A percentile compares a stretch with the other conserved stretches of the same genome.
phyloP scores from a whole-genome alignment of 2,329 filamentous ascomycete species.

The Aotearoamyces nothofagi region DNA sequence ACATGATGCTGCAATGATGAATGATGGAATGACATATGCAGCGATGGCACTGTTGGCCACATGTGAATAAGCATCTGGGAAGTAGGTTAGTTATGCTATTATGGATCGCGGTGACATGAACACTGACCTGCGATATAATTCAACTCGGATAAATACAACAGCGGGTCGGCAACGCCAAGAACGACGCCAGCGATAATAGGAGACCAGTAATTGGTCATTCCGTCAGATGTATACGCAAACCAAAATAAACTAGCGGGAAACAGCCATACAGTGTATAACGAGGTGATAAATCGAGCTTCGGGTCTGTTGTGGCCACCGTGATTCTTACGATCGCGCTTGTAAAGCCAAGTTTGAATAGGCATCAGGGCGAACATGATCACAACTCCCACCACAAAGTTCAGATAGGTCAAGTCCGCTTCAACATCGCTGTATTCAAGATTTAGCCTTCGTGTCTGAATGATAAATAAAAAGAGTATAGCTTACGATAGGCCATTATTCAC shows the following conservation, averaged over 20 bases:
- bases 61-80: constrained; percentile 23
- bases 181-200: constrained; percentile 24
- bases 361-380: constrained; percentile 25
- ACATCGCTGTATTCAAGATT: too few species aligned
- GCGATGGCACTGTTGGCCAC: constrained; percentile 25
- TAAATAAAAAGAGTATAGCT: too few species aligned
- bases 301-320: constrained; percentile 22
- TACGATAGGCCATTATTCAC: constrained; percentile 25
- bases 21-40: constrained; percentile 27
- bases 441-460: too few species aligned
- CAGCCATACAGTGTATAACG: constrained; percentile 25
- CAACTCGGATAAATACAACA: constrained; percentile 28
- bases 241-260: constrained; percentile 26
- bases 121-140: constrained; percentile 24
- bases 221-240: constrained; percentile 27
- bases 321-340: constrained; percentile 21
- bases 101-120: background rate
- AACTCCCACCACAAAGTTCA: constrained; percentile 27
- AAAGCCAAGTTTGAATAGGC: constrained; percentile 26
- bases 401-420: constrained; percentile 23
- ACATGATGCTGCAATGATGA: constrained; percentile 23
- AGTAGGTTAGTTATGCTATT: background rate
- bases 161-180: constrained; percentile 25
- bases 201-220: constrained; percentile 24
- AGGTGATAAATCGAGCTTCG: constrained; percentile 26